Evolutionary conservation across 257 asterid species (phyloP).

Genomic region (Capsicum rhomboideum): DNA sequence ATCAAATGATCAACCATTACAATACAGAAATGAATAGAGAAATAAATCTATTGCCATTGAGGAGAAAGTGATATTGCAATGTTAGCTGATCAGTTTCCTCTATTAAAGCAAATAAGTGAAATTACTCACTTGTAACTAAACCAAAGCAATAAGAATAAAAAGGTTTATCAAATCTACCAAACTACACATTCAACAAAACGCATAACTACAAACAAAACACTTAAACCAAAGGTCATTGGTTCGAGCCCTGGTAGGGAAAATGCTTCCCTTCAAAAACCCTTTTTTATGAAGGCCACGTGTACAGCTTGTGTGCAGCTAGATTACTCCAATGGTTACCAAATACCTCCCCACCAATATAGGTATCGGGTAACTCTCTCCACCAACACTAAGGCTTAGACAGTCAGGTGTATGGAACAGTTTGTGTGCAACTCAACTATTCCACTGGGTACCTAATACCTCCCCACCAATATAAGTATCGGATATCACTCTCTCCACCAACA

Average conservation of each 20-base stretch:
- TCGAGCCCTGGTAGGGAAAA: background rate
- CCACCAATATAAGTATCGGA: background rate
- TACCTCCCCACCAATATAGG: background rate
- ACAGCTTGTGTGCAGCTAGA: background rate
- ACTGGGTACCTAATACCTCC: background rate
- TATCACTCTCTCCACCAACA: background rate
- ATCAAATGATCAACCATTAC: background rate
- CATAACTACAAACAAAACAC: background rate
- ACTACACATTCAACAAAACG: background rate
- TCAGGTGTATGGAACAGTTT: background rate
- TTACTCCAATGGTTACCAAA: background rate
- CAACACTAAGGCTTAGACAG: no score
- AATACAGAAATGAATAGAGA: background rate
- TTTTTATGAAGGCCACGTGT: no score
- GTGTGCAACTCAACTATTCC: background rate
- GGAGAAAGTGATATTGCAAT: background rate
- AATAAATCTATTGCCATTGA: background rate
- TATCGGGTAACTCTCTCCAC: background rate
- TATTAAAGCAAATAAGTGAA: background rate
- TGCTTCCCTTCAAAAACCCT: no score
- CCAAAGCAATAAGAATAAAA: background rate
- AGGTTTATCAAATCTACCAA: background rate
- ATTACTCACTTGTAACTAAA: background rate
- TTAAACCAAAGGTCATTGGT: background rate
- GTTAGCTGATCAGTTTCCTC: background rate